phyloP scores from a whole-genome alignment of 495 filamentous ascomycete genomes.

The Eremomyces bilateralis region DNA sequence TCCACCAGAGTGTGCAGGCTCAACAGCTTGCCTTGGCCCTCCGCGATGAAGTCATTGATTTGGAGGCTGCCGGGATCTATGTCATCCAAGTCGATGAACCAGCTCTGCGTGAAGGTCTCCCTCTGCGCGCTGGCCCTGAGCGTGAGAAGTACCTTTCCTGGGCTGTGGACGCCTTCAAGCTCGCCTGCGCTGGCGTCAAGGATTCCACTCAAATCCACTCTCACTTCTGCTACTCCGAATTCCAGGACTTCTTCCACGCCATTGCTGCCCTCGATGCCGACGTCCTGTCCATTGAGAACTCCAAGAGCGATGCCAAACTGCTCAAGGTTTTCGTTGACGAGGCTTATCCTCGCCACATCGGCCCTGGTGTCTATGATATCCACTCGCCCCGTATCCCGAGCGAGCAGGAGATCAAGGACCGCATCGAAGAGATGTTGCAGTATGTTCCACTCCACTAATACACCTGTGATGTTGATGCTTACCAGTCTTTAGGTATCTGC shows the following conservation, averaged over 20 bases:
- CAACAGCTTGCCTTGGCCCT: conserved; percentile 96
- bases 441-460: conserved; percentile 14
- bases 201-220: conserved; percentile 98
- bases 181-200: conserved; percentile 71
- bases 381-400: conserved; percentile 91
- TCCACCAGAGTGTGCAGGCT: conserved; percentile 96
- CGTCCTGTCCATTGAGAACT: conserved; percentile 98
- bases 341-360: conserved; percentile 91
- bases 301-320: conserved; percentile 97
- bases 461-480: conserved; percentile 1
- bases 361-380: conserved; percentile 98
- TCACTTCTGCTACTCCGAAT: conserved; percentile 99
- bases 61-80: conserved; percentile 83
- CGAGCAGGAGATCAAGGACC: conserved; percentile 91
- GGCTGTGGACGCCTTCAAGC: conserved; percentile 93
- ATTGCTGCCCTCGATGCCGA: conserved; percentile 95
- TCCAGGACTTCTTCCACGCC: conserved; percentile 99
- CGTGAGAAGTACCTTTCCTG: conserved; percentile 87
- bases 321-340: conserved; percentile 95
- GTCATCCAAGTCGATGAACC: conserved; percentile 99
- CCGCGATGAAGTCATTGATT: conserved; percentile 93
- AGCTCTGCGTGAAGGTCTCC: conserved; percentile 95
- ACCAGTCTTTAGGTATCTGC: conserved; percentile 31
- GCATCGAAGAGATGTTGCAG: conserved; percentile 89
- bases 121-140: conserved; percentile 75